phyloP scores from a whole-genome alignment of 2,329 filamentous ascomycete species.

The Aspergillus aculeatus region DNA sequence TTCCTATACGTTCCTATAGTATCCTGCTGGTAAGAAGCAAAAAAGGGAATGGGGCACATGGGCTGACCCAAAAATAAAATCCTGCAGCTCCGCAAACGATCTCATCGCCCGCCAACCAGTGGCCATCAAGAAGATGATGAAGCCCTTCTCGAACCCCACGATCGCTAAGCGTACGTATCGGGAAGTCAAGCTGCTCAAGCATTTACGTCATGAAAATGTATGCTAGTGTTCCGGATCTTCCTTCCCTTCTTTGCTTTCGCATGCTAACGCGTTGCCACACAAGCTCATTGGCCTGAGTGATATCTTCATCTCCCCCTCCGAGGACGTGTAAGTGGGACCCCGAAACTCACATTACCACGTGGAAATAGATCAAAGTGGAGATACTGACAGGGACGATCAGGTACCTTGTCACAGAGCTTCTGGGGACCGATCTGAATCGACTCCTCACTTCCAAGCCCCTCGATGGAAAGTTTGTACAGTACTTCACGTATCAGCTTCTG shows the following conservation, averaged over 20 bases:
- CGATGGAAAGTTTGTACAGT: slow-evolving; percentile 99
- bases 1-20: not conserved
- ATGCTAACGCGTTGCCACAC: not conserved
- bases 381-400: slow-evolving; percentile 45
- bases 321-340: slow-evolving; percentile 75
- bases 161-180: slow-evolving; percentile 96
- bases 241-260: not conserved
- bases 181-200: slow-evolving; percentile 95
- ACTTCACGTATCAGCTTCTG: slow-evolving; percentile 98
- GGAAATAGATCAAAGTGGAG: not conserved
- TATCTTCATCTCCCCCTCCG: slow-evolving; percentile 97
- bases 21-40: not conserved
- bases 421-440: slow-evolving; percentile 93
- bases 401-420: slow-evolving; percentile 95
- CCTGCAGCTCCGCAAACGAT: slow-evolving; percentile 85
- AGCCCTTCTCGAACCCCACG: slow-evolving; percentile 96
- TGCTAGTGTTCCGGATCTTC: slow-evolving; percentile 4
- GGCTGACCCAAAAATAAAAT: not conserved
- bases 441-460: slow-evolving; percentile 90
- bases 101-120: slow-evolving; percentile 95
- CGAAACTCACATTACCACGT: not conserved
- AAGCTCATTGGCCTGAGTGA: slow-evolving; percentile 96
- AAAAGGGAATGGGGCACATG: not conserved
- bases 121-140: slow-evolving; percentile 99
- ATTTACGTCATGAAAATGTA: slow-evolving; percentile 95